These are phyloP conservation scores for Neonectria ditissima DNA, from an alignment of 2,329 filamentous ascomycete genomes.

Conservation along the genomic window DNA sequence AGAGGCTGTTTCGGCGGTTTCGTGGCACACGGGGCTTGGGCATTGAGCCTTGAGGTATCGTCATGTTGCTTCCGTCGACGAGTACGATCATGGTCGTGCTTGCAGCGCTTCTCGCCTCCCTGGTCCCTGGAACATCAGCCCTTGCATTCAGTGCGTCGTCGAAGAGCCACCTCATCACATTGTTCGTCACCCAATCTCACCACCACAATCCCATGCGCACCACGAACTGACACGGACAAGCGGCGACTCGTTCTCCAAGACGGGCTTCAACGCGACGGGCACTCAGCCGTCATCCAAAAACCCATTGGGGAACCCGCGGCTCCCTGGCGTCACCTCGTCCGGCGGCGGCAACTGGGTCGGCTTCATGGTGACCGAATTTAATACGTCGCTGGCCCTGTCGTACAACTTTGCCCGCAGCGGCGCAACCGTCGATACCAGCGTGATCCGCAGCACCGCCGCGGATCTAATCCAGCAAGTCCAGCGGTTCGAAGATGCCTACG, in stretches of 20 bases:
- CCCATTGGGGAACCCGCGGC: slow-evolving; percentile 3
- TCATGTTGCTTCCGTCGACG: neutral
- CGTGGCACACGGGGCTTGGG: too few relatives aligned
- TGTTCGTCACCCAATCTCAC: neutral
- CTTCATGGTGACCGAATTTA: neutral
- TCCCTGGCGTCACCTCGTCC: slow-evolving; percentile 6
- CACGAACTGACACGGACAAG: neutral
- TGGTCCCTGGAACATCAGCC: neutral
- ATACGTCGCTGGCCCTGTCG: neutral
- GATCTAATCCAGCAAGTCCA: neutral
- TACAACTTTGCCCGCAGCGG: slow-evolving; percentile 8
- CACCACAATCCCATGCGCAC: neutral
- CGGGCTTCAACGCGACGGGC: neutral
- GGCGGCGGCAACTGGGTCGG: slow-evolving; percentile 14
- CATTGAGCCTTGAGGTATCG: neutral
- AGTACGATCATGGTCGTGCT: neutral
- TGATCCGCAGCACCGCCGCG: neutral
- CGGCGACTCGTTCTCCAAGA: slow-evolving; percentile 11
- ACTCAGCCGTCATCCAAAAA: neutral
- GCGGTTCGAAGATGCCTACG: neutral
- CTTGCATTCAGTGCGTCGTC: slow-evolving; percentile 35
- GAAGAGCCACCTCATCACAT: neutral
- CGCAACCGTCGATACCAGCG: neutral
- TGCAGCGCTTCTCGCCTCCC: neutral
- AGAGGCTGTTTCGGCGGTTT: neutral